A percentile compares a stretch with the other conserved stretches of the same genome.
Conservation (phyloP, 2,329 filamentous ascomycete species). For the Trichoderma endophyticum region DNA sequence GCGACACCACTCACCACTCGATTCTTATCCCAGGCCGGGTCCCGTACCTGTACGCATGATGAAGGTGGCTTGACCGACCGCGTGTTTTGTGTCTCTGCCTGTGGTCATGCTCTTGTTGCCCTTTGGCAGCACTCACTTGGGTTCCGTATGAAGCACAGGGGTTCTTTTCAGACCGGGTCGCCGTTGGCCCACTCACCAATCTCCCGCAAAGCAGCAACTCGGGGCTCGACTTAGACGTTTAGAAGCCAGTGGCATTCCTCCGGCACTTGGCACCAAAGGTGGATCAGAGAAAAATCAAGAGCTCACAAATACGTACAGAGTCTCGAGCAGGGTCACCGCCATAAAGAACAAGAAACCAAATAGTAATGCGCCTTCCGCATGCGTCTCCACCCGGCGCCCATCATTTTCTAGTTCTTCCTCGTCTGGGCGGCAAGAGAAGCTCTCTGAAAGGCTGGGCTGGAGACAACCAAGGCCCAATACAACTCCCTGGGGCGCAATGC, state of each 20-base stretch:
- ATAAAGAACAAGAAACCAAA: not conserved
- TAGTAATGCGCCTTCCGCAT: slow-evolving; percentile 8
- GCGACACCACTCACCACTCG: slow-evolving; percentile 2
- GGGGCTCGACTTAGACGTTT: not conserved
- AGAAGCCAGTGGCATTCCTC: not conserved
- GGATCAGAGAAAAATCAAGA: not conserved
- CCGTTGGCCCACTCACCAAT: not conserved
- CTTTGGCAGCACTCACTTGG: not conserved
- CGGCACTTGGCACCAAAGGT: slow-evolving; percentile 9
- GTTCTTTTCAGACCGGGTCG: not conserved
- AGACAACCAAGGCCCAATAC: slow-evolving; percentile 13
- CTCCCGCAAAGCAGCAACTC: not conserved
- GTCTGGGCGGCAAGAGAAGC: slow-evolving; percentile 38
- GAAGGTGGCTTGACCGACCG: not conserved
- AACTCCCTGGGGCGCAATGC: slow-evolving; percentile 23
- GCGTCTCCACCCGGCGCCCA: slow-evolving; percentile 18
- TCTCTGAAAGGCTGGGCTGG: slow-evolving; percentile 37
- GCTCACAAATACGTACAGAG: not conserved
- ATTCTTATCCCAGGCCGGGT: not conserved
- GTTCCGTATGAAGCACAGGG: not conserved
- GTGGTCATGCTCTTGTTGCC: not conserved
- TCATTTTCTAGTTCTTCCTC: slow-evolving; percentile 22
- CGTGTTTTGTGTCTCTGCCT: not conserved
- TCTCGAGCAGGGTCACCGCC: slow-evolving; percentile 7
- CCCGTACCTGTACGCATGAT: not conserved